Base-by-base conservation (phyloP, 805 yeast species). In the Danielozyma ontarioensis region DNA sequence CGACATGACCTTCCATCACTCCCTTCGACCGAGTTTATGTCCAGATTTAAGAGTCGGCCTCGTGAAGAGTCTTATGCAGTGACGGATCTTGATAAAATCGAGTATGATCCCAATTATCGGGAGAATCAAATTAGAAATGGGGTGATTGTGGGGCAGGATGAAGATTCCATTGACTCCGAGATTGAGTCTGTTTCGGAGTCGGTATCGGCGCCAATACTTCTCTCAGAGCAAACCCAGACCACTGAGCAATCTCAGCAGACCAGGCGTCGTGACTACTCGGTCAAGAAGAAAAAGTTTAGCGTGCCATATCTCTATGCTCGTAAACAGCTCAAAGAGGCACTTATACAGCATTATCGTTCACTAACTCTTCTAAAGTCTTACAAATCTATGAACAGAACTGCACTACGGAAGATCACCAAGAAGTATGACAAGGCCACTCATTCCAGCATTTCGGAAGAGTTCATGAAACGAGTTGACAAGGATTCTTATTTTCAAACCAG, bases 321-420 rank as follows among this genome's bases (percentile, higher is more conserved):
- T 44, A 64, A 80, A 40, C 83, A 79, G 59, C 60, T 85, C 36
- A 81, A 82, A 45, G 63, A 67, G 19, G 94, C 94, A 0, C 53
- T 81, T 17, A 59, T 76, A 36, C 95, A 86, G 49, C 80, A 73
- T 44, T 87, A 86, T 54, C 69, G 90, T 37, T 74, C 83, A 6
- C 62, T 87, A 40, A 84, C 83, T 38, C 67, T 85, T 23, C 59
- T 84, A 31, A 75, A 75, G 42, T 80, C 85, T 1, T 93, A 79
- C 55, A 70, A 85, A 43, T 66, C 80, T 30, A 57, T 89, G 45
- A 93, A 93, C 57, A 70, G 88, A 19, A 88, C 95, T 0, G 98
- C 94, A 0, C 78, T 89, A 48, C 73, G 96, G 33, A 93, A 93
- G 50, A 79, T 93, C 48, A 69, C 87, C 37, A 93, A 93, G 52